phyloP scores from a whole-genome alignment of 768 basidiomycete genomes.

The Coprinopsis marcescibilis region DNA sequence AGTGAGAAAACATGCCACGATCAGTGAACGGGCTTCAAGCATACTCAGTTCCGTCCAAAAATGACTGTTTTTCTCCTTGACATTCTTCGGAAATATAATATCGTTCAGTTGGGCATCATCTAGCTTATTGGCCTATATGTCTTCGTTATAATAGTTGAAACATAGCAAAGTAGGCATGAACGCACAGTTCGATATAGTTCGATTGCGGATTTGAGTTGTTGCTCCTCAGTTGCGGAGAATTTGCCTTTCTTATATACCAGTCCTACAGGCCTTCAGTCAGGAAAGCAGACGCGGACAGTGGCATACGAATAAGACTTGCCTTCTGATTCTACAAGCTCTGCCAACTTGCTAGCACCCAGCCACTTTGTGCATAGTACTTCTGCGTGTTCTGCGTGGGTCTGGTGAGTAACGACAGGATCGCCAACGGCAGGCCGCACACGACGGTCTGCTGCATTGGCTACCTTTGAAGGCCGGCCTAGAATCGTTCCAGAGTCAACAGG shows the following conservation, averaged over 20 bases:
- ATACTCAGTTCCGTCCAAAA: conserved; percentile 82
- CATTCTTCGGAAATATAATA: conserved; percentile 64
- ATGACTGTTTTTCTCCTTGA: conserved; percentile 51
- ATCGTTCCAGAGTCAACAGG: conserved; percentile 39
- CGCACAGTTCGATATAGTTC: conserved; percentile 55
- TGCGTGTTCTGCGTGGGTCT: conserved; percentile 51
- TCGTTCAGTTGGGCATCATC: conserved; percentile 49
- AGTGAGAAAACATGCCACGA: conserved; percentile 7
- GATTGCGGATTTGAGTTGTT: conserved; percentile 59
- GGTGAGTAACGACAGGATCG: conserved; percentile 35
- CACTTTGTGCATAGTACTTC: conserved; percentile 73
- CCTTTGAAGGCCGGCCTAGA: conserved; percentile 33
- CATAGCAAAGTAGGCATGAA: conserved; percentile 5
- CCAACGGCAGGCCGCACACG: conserved; percentile 18
- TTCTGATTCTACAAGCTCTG: conserved; percentile 61
- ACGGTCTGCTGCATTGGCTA: conserved; percentile 10
- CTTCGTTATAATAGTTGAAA: conserved; percentile 5
- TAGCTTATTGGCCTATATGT: conserved; percentile 43
- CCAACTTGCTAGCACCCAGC: conserved; percentile 64
- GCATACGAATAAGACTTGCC: conserved; percentile 32
- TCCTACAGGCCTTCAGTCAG: conserved; percentile 37
- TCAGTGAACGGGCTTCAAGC: conserved; percentile 17
- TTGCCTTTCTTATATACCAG: conserved; percentile 87
- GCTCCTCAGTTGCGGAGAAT: conserved; percentile 74
- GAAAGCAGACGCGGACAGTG: neutral